These are phyloP conservation scores for Calonectria pauciramosa DNA, from an alignment of 2,329 filamentous ascomycete genomes.

Conservation along the genomic window DNA sequence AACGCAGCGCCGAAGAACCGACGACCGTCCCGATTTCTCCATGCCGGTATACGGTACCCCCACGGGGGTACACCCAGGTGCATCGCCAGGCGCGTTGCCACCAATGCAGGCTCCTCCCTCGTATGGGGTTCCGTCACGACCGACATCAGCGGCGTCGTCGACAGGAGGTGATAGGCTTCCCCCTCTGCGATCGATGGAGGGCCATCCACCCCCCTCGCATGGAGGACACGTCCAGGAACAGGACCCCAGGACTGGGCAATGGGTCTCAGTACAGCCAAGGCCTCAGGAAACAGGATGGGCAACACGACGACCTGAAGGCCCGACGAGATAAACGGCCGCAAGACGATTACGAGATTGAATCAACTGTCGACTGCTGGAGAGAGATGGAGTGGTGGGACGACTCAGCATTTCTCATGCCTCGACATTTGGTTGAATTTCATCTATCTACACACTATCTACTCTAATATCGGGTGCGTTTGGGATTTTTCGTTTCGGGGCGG, in stretches of 20 bases:
- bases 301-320: constrained; percentile 46
- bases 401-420: neutral
- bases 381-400: neutral
- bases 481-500: constrained; percentile 31
- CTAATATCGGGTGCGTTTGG: constrained; percentile 40
- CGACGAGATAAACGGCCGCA: constrained; percentile 28
- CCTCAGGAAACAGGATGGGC: constrained; percentile 55
- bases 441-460: constrained; percentile 30
- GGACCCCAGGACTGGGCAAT: constrained; percentile 53
- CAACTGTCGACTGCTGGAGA: neutral
- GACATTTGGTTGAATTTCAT: neutral
- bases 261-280: constrained; percentile 50
- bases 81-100: constrained; percentile 55
- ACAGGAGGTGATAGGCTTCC: constrained; percentile 60
- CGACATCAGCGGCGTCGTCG: constrained; percentile 54
- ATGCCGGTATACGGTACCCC: constrained; percentile 56
- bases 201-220: constrained; percentile 40
- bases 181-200: constrained; percentile 62
- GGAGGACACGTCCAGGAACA: constrained; percentile 51
- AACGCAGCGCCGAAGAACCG: constrained; percentile 61
- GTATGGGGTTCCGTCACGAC: constrained; percentile 55
- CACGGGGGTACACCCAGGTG: constrained; percentile 42
- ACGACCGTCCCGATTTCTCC: constrained; percentile 60
- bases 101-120: constrained; percentile 55
- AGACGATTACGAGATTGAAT: constrained; percentile 4